Evolutionary conservation across 78 protist species (phyloP), one percentile per base, ranked within the genome.

Genomic region (Tieghemostelium lacteum): DNA sequence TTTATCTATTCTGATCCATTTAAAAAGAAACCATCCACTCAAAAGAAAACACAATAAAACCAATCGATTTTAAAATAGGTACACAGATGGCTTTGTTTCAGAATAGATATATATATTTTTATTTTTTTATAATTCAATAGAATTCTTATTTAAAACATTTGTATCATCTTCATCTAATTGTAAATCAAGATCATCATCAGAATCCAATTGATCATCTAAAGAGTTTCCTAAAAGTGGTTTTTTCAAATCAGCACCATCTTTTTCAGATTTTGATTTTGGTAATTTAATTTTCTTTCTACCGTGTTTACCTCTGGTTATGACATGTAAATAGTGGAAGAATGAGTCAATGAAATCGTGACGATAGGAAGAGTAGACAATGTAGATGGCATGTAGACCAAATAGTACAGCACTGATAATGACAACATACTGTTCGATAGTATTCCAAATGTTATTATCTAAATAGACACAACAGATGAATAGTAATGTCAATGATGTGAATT

Each of bases 1-100:
- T 72, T 88, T 69, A 39, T 75, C 24, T 88, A 88, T 42, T 69
- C 77, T 22, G 73, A 70, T 58, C 69, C 87, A 73, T 58, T 73
- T 40, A n/a, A 28, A 19, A 50, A 45, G 22, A 24, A 52, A 42
- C 10, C 52, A 12, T 10, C 52, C 52, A 45, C 52, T 45, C 52
- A n/a, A n/a, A n/a, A n/a, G n/a, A n/a, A n/a, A n/a, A n/a, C n/a
- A n/a, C n/a, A n/a, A n/a, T n/a, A n/a, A n/a, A n/a, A n/a, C n/a
- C n/a, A n/a, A n/a, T n/a, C n/a, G n/a, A n/a, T n/a, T n/a, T n/a
- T n/a, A n/a, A n/a, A n/a, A n/a, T n/a, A n/a, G n/a, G n/a, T n/a
- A n/a, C n/a, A n/a, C n/a, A n/a, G n/a, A n/a, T n/a, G n/a, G n/a
- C n/a, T n/a, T n/a, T n/a, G n/a, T n/a, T n/a, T n/a, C n/a, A n/a